phyloP scores from a whole-genome alignment of 257 asterid species.

The Jaltomata sinuosa region DNA sequence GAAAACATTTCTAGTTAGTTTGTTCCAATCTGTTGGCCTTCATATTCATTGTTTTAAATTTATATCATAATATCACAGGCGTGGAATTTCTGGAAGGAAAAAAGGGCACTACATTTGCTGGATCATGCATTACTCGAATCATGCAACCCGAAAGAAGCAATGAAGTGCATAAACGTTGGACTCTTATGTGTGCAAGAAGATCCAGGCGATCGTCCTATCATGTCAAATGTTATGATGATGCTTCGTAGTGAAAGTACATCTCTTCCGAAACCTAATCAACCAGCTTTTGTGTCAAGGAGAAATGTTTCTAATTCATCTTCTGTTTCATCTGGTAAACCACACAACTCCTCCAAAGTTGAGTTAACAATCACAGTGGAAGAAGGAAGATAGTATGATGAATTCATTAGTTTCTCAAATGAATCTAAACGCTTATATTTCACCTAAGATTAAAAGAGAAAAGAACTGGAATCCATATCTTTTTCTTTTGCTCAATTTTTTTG shows the following conservation, averaged over 20 bases:
- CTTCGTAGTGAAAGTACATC: slow-evolving; percentile 5
- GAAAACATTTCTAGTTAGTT: not conserved
- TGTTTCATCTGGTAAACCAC: not conserved
- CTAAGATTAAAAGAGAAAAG: not conserved
- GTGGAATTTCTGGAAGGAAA: slow-evolving; percentile 27
- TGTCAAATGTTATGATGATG: slow-evolving; percentile 17
- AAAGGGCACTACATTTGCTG: slow-evolving; percentile 2
- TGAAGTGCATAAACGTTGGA: slow-evolving; percentile 19
- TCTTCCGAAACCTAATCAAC: slow-evolving; percentile 17
- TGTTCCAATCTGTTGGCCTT: not conserved
- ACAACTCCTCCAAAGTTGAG: not conserved
- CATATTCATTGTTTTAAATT: not conserved
- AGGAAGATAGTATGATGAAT: not conserved
- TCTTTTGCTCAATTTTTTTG: not conserved
- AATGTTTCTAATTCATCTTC: not conserved
- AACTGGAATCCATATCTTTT: not conserved
- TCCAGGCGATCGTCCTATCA: slow-evolving; percentile 20
- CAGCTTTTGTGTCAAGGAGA: slow-evolving; percentile 3
- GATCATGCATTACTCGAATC: slow-evolving; percentile 4
- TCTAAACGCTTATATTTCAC: not conserved
- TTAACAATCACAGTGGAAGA: not conserved
- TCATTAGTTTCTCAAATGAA: not conserved
- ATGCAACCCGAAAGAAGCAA: not conserved
- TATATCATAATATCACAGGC: slow-evolving; percentile 6
- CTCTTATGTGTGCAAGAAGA: slow-evolving; percentile 26